phyloP scores from a whole-genome alignment of 139 green algal species.

The Nannochloris sp. region DNA sequence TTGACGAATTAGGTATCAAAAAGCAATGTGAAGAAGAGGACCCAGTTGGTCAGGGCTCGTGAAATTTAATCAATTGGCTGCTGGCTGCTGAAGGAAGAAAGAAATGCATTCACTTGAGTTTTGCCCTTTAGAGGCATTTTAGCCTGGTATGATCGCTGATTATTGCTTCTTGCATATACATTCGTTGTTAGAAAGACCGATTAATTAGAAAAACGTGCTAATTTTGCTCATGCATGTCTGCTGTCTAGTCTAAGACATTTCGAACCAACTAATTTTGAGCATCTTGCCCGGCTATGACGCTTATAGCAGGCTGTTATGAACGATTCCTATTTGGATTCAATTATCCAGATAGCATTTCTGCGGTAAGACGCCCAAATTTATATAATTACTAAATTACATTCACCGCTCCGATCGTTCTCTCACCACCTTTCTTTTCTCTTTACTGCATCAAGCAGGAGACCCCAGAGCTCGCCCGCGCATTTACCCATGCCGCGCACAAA shows the following conservation, averaged over 20 bases:
- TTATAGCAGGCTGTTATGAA: constrained; percentile 74
- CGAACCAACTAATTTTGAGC: no score
- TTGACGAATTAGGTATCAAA: not conserved
- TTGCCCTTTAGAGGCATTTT: no score
- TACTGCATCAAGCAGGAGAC: constrained; percentile 13
- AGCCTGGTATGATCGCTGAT: no score
- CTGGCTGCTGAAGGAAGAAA: no score
- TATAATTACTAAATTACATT: not conserved
- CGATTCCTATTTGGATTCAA: constrained; percentile 74
- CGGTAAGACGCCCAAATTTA: not conserved
- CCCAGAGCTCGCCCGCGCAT: constrained; percentile 24
- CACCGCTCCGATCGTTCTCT: not conserved
- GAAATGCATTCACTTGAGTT: no score
- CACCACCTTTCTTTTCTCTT: not conserved
- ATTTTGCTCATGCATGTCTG: no score
- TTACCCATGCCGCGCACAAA: constrained; percentile 55
- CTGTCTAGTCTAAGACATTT: no score
- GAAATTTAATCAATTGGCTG: no score
- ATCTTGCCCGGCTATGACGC: constrained; percentile 13
- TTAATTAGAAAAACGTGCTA: no score
- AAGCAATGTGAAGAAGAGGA: not conserved
- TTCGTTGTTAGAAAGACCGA: no score
- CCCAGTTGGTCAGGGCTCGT: no score
- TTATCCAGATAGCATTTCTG: not conserved
- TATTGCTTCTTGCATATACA: no score